Evolutionary conservation across 2,329 filamentous ascomycete genomes (phyloP), one percentile per base, ranked within the genome.

Genomic region (Epichloe elymi): DNA sequence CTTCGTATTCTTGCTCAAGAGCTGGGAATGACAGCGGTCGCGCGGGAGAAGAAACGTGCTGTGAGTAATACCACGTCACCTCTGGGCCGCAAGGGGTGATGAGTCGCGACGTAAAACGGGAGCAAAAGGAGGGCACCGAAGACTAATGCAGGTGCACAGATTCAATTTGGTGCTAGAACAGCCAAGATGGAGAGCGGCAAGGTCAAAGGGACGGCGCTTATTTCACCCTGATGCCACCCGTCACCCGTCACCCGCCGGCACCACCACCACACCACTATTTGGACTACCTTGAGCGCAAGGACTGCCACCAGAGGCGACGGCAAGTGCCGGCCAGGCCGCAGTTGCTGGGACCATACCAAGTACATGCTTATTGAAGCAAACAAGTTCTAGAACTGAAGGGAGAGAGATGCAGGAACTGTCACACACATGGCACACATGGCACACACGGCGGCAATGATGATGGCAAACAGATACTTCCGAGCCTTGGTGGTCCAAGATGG

Each of bases 151-250:
- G 7, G 26, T 36, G 43, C 17, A 23, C 43, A 84, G 81, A 89
- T 90, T 52, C 87, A 93, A 66, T 93, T 93, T 61, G 87, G 87
- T 14, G 81, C 87, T 3, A 74, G 86, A 57, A 90, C 86, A 3
- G 87, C 87, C 14, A 93, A 90, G 70, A 90, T 91, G 82, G 83
- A 88, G 62, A 78, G 71, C 51, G 77, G 80, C 4, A 79, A 73
- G 60, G 77, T 77, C 12, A 88, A 85, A 60, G 86, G 86, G 0
- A 88, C 86, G 3, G 77, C 80, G 45, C 59, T 78, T 6, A 72
- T 83, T 54, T 58, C 58, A 14, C 67, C 70, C 15, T 75, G 59
- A 74, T 20, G 38, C 14, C 30, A 54, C 49, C 8, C 1, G 15
- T 5, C 5, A 8, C 8, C 5, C 46, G 26, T 5, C 5, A 10